Evolutionary conservation across 108 stramenopile species (phyloP), one percentile per base, ranked within the genome.

Genomic region (Cyclotella cryptica): DNA sequence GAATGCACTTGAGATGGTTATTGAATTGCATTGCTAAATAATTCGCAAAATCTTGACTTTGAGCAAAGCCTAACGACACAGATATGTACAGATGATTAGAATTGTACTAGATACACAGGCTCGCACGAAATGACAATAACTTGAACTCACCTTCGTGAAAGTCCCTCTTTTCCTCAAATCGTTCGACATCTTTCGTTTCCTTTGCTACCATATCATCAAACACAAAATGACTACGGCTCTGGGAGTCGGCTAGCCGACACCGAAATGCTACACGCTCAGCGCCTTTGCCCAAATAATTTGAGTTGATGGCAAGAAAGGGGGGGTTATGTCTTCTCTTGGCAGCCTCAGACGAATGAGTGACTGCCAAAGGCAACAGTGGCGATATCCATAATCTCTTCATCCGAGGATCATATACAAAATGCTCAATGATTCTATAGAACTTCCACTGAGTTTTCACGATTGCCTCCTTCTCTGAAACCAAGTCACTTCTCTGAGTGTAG

Each of bases 141-240:
- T 61, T 13, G 24, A 3, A 1, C 13, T 26, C 22, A 57, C 49
- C 66, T 53, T 70, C 54, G 30, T 88, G 87, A 59, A 88, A 88
- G 0, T 61, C 69, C 11, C 75, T 53, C 9, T 83, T 72, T 24
- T 88, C 82, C 29, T 47, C 66, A 4, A 82, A 74, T 24, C 74
- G 74, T 54, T 88, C 81, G 2, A 71, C 72, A 24, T 71, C 55
- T 24, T 83, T 75, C 0, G 84, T 88, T 74, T 88, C 87, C 58
- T 88, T 88, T 0, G 84, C 87, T 45, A 88, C 51, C 87, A 88
- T 85, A 11, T 78, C 60, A 54, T 49, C 53, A 30, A 87, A 79
- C 0, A 65, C 72, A 44, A 88, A 85, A 29, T 74, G 73, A 49
- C 51, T 59, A 13, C 22, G 27, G 44, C 18, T 59, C 3, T 75